These are phyloP conservation scores for Botrytis paeoniae DNA, from an alignment of 2,329 filamentous ascomycete genomes.

Conservation along the genomic window DNA sequence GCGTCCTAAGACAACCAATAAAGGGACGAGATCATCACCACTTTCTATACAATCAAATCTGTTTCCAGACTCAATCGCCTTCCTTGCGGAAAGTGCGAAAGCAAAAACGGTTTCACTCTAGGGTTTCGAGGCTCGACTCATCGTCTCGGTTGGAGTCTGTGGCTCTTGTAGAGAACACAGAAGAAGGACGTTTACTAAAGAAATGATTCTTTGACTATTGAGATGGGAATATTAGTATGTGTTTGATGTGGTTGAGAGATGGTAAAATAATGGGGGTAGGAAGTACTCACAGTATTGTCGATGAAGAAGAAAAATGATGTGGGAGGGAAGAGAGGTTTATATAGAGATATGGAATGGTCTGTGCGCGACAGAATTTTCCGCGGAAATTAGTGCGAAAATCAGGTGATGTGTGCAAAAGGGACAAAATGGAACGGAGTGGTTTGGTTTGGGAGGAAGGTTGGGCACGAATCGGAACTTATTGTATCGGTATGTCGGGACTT, in stretches of 20 bases:
- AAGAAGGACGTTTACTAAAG: conserved; percentile 91
- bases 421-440: not conserved
- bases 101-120: conserved; percentile 73
- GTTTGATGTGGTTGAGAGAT: not conserved
- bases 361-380: not conserved
- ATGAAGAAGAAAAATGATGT: not conserved
- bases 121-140: conserved; percentile 86
- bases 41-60: conserved; percentile 68
- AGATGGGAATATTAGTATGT: not conserved
- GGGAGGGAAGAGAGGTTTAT: not conserved
- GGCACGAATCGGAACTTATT: not conserved
- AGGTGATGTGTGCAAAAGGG: not conserved
- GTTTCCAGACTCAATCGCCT: not conserved
- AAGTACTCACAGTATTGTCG: conserved; percentile 18
- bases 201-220: conserved; percentile 49
- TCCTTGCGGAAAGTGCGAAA: conserved; percentile 50
- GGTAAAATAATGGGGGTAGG: not conserved
- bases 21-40: conserved; percentile 93
- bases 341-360: not conserved
- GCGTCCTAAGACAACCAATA: conserved; percentile 71
- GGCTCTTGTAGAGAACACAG: conserved; percentile 90
- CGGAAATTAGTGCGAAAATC: not conserved
- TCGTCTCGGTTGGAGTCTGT: conserved; percentile 95
- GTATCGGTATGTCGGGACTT: too few species aligned
- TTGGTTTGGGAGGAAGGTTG: not conserved